Base-by-base conservation (phyloP, 1,139 yeast genomes). In the Sugiyamaella pinicola region DNA sequence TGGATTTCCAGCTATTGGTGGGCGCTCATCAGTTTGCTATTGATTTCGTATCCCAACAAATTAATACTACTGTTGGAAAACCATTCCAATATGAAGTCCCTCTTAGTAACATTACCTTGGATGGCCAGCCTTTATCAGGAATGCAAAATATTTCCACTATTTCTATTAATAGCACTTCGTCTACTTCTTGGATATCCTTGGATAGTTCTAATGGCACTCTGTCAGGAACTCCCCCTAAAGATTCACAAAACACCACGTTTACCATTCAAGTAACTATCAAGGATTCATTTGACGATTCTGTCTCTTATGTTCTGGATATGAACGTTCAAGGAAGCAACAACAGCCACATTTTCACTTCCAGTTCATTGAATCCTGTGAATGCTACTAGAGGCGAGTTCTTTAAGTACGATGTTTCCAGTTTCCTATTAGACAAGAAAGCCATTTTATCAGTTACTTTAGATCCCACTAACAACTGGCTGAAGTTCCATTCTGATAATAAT, bases 1-100 rank as follows among this genome's bases (percentile, higher is more conserved):
- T 87, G 1, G 72, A 78, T 40, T 93, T 93, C 73, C 76, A 81
- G 58, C 73, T 93, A 41, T 74, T 85, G 15, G 86, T 93, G 41
- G 98, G 99, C 35, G 96, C 95, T 6, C 97, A 91, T 67, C 84
- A 81, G 59, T 77, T 95, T 59, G 79, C 89, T 46, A 85, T 96
- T 10, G 74, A 79, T 45, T 62, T 79, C 39, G 74, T 81, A 41
- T 53, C 59, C 17, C 69, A 63, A 43, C 54, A 57, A 7, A 62
- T 87, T 49, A 85, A 87, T 61, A 95, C 91, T 2, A 84, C 95
- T 4, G 78, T 77, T 18, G 81, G 82, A 40, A 77, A 79, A 40
- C 64, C 68, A 1, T 78, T 93, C 61, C 69, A 76, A 29, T 77
- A 81, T 53, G 66, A 75, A 2, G 73, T 93, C 17, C 97, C 97